phyloP scores from a whole-genome alignment of 352 stramenopile species.

The Phytophthora brassicae region DNA sequence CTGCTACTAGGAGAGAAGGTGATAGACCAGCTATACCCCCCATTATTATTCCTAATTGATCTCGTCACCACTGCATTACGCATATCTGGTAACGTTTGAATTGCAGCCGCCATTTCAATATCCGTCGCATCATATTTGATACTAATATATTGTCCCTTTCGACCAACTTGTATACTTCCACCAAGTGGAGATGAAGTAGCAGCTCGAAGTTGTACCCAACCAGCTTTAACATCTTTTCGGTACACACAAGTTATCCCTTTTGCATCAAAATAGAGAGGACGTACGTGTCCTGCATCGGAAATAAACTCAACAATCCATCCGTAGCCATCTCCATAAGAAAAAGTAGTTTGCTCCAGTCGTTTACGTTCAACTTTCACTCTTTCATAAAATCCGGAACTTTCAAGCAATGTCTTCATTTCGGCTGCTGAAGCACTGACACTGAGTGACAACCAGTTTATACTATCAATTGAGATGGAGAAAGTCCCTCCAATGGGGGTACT shows the following conservation, averaged over 20 bases:
- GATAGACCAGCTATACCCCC: background rate
- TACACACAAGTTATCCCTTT: conserved; percentile 11
- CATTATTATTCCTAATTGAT: background rate
- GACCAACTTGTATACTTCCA: conserved; percentile 41
- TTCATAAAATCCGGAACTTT: background rate
- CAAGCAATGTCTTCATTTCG: background rate
- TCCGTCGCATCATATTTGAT: conserved; percentile 41
- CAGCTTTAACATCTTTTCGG: conserved; percentile 28
- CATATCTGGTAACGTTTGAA: background rate
- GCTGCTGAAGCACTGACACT: background rate
- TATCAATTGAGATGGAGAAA: conserved; percentile 32
- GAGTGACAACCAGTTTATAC: background rate
- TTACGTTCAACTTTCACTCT: conserved; percentile 21
- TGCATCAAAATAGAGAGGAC: conserved; percentile 31
- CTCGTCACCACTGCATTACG: background rate
- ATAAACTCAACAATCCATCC: conserved; percentile 52
- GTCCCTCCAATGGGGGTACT: conserved; percentile 35
- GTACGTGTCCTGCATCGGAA: conserved; percentile 35
- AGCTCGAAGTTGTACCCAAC: conserved; percentile 30
- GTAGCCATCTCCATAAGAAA: conserved; percentile 44
- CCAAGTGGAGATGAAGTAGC: conserved; percentile 33
- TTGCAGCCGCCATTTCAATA: background rate
- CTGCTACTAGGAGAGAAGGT: background rate
- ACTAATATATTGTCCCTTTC: conserved; percentile 37
- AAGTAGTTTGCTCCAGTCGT: conserved; percentile 29